phyloP scores from a whole-genome alignment of 1,284 basidiomycete species.

The Hemileia vastatrix region DNA sequence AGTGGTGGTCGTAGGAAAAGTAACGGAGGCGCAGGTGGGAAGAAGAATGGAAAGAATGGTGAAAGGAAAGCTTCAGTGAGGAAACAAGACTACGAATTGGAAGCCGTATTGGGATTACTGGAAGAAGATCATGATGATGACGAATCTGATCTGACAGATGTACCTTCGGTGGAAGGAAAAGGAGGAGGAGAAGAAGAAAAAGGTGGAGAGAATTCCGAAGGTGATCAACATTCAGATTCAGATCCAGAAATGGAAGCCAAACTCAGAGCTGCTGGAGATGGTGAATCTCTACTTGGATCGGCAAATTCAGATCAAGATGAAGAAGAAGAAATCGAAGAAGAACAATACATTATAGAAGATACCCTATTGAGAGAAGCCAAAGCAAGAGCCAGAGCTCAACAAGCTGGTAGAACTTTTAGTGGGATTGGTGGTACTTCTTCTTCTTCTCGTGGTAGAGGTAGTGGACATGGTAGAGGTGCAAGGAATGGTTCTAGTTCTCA shows the following conservation, averaged over 20 bases:
- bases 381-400: not conserved
- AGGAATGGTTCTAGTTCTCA: not conserved
- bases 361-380: slow-evolving; percentile 25
- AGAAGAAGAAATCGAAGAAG: slow-evolving; percentile 34
- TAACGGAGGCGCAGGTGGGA: slow-evolving; percentile 1
- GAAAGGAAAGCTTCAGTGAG: slow-evolving; percentile 36
- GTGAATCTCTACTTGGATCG: slow-evolving; percentile 41
- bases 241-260: slow-evolving; percentile 40
- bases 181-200: slow-evolving; percentile 28
- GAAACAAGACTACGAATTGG: slow-evolving; percentile 31
- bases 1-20: not conserved
- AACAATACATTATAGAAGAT: slow-evolving; percentile 39
- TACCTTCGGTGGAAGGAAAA: slow-evolving; percentile 30
- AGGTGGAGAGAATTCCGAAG: slow-evolving; percentile 20
- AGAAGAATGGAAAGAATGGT: slow-evolving; percentile 28
- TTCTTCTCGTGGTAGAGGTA: not conserved
- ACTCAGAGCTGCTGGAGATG: slow-evolving; percentile 38
- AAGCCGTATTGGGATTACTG: not conserved
- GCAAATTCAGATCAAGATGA: slow-evolving; percentile 35
- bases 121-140: not conserved
- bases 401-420: not conserved
- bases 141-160: slow-evolving; percentile 31
- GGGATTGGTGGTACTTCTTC: not conserved
- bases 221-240: slow-evolving; percentile 27
- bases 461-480: not conserved